These are phyloP conservation scores for Astragalus membranaceus DNA, from an alignment of 306 rosid species.

Conservation along the genomic window DNA sequence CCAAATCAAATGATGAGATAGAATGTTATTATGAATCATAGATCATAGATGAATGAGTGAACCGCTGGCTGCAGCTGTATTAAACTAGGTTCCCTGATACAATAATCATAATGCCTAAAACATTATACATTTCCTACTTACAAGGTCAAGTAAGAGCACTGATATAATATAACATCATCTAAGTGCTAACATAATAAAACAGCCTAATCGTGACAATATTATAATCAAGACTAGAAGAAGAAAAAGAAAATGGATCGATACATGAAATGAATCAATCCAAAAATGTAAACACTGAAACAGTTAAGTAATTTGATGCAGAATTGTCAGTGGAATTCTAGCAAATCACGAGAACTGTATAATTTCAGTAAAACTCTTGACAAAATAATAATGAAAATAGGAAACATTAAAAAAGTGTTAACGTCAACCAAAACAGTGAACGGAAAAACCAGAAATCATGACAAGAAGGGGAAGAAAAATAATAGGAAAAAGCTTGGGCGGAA, in stretches of 20 bases:
- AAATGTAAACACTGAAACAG: neutral
- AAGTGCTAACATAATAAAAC: neutral
- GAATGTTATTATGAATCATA: neutral
- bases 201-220: neutral
- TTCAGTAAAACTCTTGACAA: conserved; percentile 13
- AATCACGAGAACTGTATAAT: neutral
- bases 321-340: neutral
- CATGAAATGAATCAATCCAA: neutral
- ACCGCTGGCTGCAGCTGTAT: neutral
- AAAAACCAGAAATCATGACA: neutral
- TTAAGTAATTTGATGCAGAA: neutral
- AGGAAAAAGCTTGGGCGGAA: neutral
- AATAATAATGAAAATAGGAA: neutral
- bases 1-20: neutral
- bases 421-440: neutral
- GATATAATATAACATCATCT: neutral
- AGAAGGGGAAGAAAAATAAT: neutral
- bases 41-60: neutral
- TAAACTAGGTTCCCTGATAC: neutral
- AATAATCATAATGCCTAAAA: neutral
- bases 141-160: neutral
- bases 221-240: neutral
- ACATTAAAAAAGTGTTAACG: neutral
- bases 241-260: neutral
- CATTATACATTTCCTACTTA: neutral